Percentiles rank a stretch among this genome's conserved stretches.
Evolutionary conservation across 495 filamentous ascomycete species (phyloP).

Genomic region (Penicillium cosmopolitanum): DNA sequence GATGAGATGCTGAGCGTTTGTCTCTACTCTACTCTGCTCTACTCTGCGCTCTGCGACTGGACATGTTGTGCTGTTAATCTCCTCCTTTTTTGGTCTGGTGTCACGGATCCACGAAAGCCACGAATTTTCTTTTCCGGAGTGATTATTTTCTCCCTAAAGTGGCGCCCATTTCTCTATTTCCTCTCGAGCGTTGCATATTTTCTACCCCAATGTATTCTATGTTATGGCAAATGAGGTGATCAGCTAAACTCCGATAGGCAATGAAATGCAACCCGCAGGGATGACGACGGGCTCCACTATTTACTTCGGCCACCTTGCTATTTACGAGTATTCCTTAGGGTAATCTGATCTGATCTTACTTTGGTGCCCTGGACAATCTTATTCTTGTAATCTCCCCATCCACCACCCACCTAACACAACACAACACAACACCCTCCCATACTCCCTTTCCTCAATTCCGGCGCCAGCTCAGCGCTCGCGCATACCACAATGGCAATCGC

Average conservation of each 20-base stretch:
- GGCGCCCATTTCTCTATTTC: conserved; percentile 36
- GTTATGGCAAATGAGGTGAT: not conserved
- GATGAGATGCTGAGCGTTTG: not conserved
- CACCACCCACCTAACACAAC: no score
- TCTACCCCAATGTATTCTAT: conserved; percentile 28
- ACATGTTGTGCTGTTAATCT: not conserved
- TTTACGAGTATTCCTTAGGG: no score
- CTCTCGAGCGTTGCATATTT: conserved; percentile 31
- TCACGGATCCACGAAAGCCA: conserved; percentile 42
- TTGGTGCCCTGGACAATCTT: no score
- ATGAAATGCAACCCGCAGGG: not conserved
- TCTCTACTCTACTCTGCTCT: no score
- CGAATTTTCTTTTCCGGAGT: conserved; percentile 41
- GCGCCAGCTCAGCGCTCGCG: conserved; percentile 18
- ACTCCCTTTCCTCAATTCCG: not conserved
- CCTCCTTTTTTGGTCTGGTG: conserved; percentile 1
- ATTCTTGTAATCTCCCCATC: no score
- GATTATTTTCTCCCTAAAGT: conserved; percentile 39
- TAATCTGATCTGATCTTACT: no score
- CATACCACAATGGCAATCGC: conserved; percentile 37
- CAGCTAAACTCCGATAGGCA: not conserved
- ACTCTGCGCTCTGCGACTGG: no score
- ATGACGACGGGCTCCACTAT: conserved; percentile 13
- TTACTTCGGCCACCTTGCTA: conserved; percentile 5
- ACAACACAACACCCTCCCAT: no score